Base-by-base conservation (phyloP, 2,329 filamentous ascomycete species). In the Diplodia corticola region DNA sequence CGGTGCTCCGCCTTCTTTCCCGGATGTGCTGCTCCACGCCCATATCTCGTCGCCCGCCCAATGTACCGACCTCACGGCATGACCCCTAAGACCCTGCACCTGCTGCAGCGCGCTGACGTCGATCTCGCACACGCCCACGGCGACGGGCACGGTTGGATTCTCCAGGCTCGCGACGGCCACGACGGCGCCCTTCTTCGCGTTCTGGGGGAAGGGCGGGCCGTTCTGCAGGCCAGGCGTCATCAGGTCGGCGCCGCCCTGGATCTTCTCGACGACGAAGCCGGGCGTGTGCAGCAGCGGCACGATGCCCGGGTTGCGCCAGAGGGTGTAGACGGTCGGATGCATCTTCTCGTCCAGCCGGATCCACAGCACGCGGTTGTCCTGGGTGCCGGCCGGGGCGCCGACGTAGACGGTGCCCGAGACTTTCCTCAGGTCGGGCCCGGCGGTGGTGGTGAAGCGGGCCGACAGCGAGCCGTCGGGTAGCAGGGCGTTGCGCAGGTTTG, bases 11-110 rank as follows among this genome's bases (percentile, higher is more conserved):
- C 86, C 87, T 20, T 83, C 80, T 67, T 80, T 83, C 5, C 82
- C 85, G 30, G 78, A 80, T 35, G 82, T 79, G 71, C 83, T 79
- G 71, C 83, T 87, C 85, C 86, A 89, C 4, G 80, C 80, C 87
- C 88, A 90, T n/a, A 89, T 73, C 76, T 91, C 88, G 76, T 91
- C 88, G 1, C 88, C 87, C 68, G 83, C 82, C 88, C 88, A 90
- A 72, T 90, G 88, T 57, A 90, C 77, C 4, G 85, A 87, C 69
- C 85, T 82, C 10, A 90, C 87, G 1, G 88, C 88, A 76, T 86
- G 85, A 0, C 88, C 88, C 72, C 86, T 89, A 15, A 81, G 79
- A 0, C 88, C 88, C 71, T 85, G 84, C 5, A 88, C 86, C 33
- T 78, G 77, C 59, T 81, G 79, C 61, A 89, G 73, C 1, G 77